A percentile compares a stretch with the other conserved stretches of the same genome.
These are phyloP conservation scores for Hemisphaericaspora subhashii DNA, from an alignment of 1,139 yeast genomes.

Conservation along the genomic window DNA sequence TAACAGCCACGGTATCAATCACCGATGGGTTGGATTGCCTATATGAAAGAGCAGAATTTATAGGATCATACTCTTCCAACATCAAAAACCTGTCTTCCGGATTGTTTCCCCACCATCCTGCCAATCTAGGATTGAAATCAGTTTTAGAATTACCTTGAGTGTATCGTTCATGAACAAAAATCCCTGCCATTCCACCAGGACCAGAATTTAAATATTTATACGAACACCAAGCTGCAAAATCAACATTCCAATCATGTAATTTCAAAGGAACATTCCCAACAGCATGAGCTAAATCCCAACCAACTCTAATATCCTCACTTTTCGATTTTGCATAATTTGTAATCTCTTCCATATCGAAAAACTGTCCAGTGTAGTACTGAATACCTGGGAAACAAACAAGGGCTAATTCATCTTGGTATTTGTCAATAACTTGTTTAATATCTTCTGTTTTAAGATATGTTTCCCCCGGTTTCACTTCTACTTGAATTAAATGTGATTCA, in stretches of 20 bases:
- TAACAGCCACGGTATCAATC: slow-evolving; percentile 71
- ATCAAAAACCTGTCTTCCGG: slow-evolving; percentile 69
- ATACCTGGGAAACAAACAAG: slow-evolving; percentile 82
- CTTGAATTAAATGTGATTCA: slow-evolving; percentile 62
- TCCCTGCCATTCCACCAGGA: slow-evolving; percentile 89
- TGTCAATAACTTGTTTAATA: slow-evolving; percentile 56
- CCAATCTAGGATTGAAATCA: slow-evolving; percentile 62
- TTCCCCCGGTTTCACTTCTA: slow-evolving; percentile 58
- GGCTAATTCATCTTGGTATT: slow-evolving; percentile 63
- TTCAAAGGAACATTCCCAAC: slow-evolving; percentile 79
- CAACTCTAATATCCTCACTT: slow-evolving; percentile 56
- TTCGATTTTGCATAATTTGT: slow-evolving; percentile 51
- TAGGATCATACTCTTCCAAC: slow-evolving; percentile 78
- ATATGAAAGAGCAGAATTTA: slow-evolving; percentile 79
- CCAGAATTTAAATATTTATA: slow-evolving; percentile 91
- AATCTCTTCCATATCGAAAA: slow-evolving; percentile 68
- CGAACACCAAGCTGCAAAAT: slow-evolving; percentile 93
- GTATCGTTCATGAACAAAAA: slow-evolving; percentile 63
- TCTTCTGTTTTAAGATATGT: slow-evolving; percentile 61
- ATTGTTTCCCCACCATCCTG: slow-evolving; percentile 98
- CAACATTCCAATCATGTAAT: slow-evolving; percentile 86
- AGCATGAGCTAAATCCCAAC: slow-evolving; percentile 97
- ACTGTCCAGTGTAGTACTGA: slow-evolving; percentile 91
- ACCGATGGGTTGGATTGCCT: slow-evolving; percentile 94
- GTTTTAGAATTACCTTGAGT: slow-evolving; percentile 33